Evolutionary conservation across 805 yeast species (phyloP), one percentile per base, ranked within the genome.

Genomic region (Kodamaea nitidulidarum): DNA sequence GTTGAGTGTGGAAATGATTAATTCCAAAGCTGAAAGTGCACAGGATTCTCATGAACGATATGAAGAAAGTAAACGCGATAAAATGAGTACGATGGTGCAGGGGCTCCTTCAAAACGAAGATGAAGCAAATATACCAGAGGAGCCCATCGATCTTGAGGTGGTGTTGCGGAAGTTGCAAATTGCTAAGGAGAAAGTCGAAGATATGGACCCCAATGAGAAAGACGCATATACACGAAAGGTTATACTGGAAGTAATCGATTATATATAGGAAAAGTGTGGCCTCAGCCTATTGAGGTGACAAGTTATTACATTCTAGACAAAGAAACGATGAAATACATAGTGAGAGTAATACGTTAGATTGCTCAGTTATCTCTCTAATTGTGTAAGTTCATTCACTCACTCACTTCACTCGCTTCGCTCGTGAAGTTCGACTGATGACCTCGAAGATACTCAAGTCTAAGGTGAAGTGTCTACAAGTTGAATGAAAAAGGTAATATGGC

Each of bases 161-260:
- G 42, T 72, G 1, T 35, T 73, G 8, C 41, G 39, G 7, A 69
- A 62, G 45, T 45, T 73, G 12, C 51, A 54, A 20, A 17, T 52
- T 5, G 77, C 74, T 4, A 67, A 60, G 40, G 53, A 56, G 4
- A 49, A 60, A 4, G 64, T 58, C 1, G 40, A 45, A 9, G 43
- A 50, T 2, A 34, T 58, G 42, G 45, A 50, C 2, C 55, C 51
- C 3, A 54, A 55, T 7, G 57, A 64, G 26, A 62, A 56, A 41
- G 54, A 58, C 31, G 48, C 36, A 7, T 61, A 61, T 41, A 72
- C 64, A 5, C 52, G 63, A 6, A 56, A 55, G 15, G 49, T 67
- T 14, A 58, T 73, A 15, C 61, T 56, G 17, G 71, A 72, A 25
- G 49, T 67, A 22, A 56, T 72, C 36, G 65, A 68, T 44, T 66